Evolutionary conservation across 2,329 filamentous ascomycete species (phyloP).

Genomic region (Colletotrichum sp.): DNA sequence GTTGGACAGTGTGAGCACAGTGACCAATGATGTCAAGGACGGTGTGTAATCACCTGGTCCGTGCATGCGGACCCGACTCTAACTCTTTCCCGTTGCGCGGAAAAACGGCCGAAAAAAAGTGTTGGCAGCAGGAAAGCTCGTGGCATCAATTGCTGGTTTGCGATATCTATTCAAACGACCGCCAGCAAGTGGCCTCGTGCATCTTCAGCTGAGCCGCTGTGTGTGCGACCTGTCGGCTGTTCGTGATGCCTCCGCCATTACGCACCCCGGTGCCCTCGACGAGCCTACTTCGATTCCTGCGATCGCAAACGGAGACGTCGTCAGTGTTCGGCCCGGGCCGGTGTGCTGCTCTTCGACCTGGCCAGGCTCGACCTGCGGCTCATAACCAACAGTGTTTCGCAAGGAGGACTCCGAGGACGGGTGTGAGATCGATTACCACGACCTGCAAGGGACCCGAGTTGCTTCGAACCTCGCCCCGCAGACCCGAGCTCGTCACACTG

Average conservation of each 20-base stretch:
- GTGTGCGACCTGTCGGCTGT: neutral
- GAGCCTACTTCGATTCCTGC: slow-evolving; percentile 74
- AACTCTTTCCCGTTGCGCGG: neutral
- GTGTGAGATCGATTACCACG: slow-evolving; percentile 23
- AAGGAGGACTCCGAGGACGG: slow-evolving; percentile 22
- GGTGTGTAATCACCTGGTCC: neutral
- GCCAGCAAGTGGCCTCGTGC: neutral
- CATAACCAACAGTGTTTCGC: neutral
- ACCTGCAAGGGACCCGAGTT: slow-evolving; percentile 14
- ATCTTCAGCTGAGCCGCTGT: neutral
- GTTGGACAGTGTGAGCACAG: neutral
- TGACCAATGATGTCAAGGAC: slow-evolving; percentile 2
- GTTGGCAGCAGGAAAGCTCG: neutral
- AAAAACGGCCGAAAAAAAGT: slow-evolving; percentile 13
- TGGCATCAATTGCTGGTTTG: neutral
- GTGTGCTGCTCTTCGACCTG: neutral
- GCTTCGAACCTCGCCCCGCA: slow-evolving; percentile 34
- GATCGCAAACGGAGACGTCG: slow-evolving; percentile 68
- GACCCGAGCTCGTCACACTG: slow-evolving; percentile 24
- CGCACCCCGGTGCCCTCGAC: slow-evolving; percentile 55
- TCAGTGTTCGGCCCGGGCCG: slow-evolving; percentile 54
- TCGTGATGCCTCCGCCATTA: slow-evolving; percentile 42
- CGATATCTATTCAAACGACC: neutral
- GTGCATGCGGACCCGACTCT: slow-evolving; percentile 4
- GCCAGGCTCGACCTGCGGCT: neutral